Base-by-base conservation (phyloP, 345 rosid species). In the Cardamine resedifolia region DNA sequence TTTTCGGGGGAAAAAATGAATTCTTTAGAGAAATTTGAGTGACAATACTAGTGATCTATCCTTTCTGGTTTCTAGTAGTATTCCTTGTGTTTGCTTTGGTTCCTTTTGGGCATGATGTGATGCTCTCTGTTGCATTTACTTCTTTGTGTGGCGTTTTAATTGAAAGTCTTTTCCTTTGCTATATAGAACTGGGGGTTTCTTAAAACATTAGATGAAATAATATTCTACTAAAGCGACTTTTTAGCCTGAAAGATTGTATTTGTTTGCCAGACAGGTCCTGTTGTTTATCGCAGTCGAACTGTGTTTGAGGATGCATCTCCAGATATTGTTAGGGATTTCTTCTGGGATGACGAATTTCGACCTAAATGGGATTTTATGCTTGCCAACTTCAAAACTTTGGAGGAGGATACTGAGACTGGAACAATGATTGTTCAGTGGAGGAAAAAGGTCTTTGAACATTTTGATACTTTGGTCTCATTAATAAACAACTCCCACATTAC, bases 301-400 rank as follows among this genome's bases (percentile, higher is more conserved):
- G 90, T 96, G 31, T 96, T 87, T 84, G 99, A 96, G 83, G 94
- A 89, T 81, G 98, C 91, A 39, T 79, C 85, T 43, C 92, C 94
- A 11, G 99, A 90, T 73, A 58, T 90, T 82, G 97, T 92, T 26
- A 87, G 97, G 82, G 99, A 96, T 82, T 96, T 96, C 87, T 96
- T 95, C 71, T 95, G 99, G 99, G 99, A 92, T 75, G 98, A 95
- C 66, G 98, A 90, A 58, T 88, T 92, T 82, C 87, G 99, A 49
- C 90, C 89, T 6, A 92, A 88, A 75, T 96, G 99, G 98, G 99
- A 96, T 83, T 85, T 84, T 20, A 96, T 96, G 99, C 96, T 96
- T 76, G 72, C 90, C 23, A 80, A 84, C 78, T 81, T 81, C 67
- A 90, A 84, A 75, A 86, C 83, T 21, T 78, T 96, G 71, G 89